Conservation (phyloP, 345 rosid species). For the Mercurialis annua region DNA sequence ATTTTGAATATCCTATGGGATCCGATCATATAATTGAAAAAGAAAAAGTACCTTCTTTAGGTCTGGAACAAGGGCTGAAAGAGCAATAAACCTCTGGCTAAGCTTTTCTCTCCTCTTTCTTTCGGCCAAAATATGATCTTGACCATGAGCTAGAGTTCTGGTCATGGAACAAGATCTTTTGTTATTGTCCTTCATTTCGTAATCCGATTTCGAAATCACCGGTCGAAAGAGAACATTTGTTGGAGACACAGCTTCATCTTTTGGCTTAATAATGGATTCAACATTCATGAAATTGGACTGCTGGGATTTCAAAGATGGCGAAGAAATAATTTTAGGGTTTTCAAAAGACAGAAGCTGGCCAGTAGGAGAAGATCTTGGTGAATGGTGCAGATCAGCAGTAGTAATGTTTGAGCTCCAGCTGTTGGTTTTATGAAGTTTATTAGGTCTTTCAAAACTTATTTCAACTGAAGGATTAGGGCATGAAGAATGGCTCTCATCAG, state of each 20-base stretch:
- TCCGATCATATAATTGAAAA: no score
- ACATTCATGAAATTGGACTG: conserved; percentile 17
- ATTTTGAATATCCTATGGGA: no score
- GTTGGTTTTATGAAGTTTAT: conserved; percentile 29
- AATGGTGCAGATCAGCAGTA: conserved; percentile 11
- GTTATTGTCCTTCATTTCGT: background rate
- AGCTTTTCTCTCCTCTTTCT: conserved; percentile 80
- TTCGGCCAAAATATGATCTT: conserved; percentile 84
- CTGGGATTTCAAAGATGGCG: conserved; percentile 15
- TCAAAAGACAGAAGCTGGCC: conserved; percentile 35
- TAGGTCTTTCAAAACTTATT: conserved; percentile 22
- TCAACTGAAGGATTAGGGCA: conserved; percentile 22
- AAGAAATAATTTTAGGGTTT: background rate
- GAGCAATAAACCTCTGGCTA: conserved; percentile 60
- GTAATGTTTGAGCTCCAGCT: conserved; percentile 31
- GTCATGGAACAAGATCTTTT: conserved; percentile 8
- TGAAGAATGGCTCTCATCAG: conserved; percentile 35
- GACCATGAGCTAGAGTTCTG: conserved; percentile 45
- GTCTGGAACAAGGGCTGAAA: conserved; percentile 71
- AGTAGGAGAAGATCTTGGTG: conserved; percentile 14
- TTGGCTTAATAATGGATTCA: conserved; percentile 17
- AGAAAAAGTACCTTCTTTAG: conserved; percentile 53
- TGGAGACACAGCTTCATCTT: conserved; percentile 25
- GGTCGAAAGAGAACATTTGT: conserved; percentile 14
- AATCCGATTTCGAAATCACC: background rate